Base-by-base conservation (phyloP, 116 monocot species). In the Zostera marina region DNA sequence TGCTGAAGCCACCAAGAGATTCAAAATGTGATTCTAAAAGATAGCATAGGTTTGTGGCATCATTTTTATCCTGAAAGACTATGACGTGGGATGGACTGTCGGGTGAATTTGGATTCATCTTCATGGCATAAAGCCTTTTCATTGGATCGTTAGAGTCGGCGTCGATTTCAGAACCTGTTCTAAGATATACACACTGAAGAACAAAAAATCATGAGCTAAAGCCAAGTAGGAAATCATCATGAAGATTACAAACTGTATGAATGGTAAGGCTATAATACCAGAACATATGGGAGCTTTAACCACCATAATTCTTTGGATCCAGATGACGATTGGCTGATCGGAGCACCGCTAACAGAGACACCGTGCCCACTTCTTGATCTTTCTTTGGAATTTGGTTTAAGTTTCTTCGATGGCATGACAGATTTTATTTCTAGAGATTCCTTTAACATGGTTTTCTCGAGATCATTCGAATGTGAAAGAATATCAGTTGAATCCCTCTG, bases 31-130 rank as follows among this genome's bases (percentile, higher is more conserved):
- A 66, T 69, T 91, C 85, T 45, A 91, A 38, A 41, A 91, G 42
- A 61, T 77, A 81, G 66, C 81, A 85, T 51, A 81, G 79, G 48
- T 91, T 82, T 60, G 71, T 81, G 14, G 85, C 91, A 77, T 91
- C 85, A 12, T 55, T 62, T 41, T 67, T 79, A 77, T 85, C 85
- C 70, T 85, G 66, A 63, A 91, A 91, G 53, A 56, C 58, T 51
- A 91, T 55, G 12, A 85, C 79, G 64, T 64, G 76, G 13, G 77
- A 82, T 40, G 42, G 38, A 48, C 60, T 57, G 53, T 61, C 65
- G 63, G 65, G 57, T 71, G 61, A 62, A 64, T 58, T 15, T 38
- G 66, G 67, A 57, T 66, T 61, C 14, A 70, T 66, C 45, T 81
- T 59, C 57, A 91, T 58, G 8, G 73, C 69, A 56, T 91, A 91